phyloP scores from a whole-genome alignment of 1,139 yeast species.

The Suhomyces wounanorum region DNA sequence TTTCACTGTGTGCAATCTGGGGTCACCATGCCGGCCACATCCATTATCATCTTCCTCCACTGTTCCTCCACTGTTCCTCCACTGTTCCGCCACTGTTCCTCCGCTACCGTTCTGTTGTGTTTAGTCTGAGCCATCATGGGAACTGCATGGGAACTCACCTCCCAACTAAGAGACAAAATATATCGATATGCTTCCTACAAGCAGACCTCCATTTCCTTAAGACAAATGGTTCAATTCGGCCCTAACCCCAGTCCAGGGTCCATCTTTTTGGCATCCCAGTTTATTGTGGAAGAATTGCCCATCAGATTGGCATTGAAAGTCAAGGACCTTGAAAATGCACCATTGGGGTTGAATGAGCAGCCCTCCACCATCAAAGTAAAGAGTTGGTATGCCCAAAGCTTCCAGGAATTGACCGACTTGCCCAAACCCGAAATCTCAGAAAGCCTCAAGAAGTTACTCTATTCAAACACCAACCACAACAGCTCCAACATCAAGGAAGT shows the following conservation, averaged over 20 bases:
- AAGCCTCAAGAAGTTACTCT: constrained; percentile 39
- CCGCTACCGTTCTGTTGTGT: constrained; percentile 1
- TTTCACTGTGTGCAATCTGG: constrained; percentile 6
- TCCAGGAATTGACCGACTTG: constrained; percentile 71
- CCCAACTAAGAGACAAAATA: constrained; percentile 41
- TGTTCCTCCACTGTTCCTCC: constrained; percentile 2
- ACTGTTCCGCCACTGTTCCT: too few relatives aligned
- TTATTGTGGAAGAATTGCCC: constrained; percentile 85
- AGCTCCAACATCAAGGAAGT: constrained; percentile 8
- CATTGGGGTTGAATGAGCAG: constrained; percentile 70
- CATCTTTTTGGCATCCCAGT: constrained; percentile 79
- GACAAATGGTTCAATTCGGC: constrained; percentile 95
- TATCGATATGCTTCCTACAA: constrained; percentile 67
- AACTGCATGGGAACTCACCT: constrained; percentile 48
- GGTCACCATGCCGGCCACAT: constrained; percentile 1
- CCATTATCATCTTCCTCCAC: background rate
- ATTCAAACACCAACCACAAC: constrained; percentile 11
- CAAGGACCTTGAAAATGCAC: constrained; percentile 79
- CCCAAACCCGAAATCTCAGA: constrained; percentile 51
- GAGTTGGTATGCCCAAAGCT: constrained; percentile 91
- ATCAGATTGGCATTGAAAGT: constrained; percentile 85
- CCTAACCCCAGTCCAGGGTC: constrained; percentile 76
- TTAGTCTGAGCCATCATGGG: constrained; percentile 30
- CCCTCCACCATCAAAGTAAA: constrained; percentile 76
- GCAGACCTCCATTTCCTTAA: constrained; percentile 80